These are phyloP conservation scores for Boletus edulis DNA, from an alignment of 768 basidiomycete species.

Conservation along the genomic window DNA sequence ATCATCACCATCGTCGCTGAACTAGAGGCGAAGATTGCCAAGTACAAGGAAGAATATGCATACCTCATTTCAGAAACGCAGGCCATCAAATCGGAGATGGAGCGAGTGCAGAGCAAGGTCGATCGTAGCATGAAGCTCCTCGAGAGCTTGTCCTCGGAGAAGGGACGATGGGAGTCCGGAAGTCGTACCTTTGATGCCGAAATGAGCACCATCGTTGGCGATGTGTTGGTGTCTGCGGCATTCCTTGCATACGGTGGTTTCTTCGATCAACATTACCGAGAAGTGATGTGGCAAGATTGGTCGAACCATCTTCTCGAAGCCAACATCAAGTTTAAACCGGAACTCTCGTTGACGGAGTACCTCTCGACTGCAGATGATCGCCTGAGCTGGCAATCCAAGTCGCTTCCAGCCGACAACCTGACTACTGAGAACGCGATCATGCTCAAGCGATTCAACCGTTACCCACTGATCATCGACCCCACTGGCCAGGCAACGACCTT, in stretches of 20 bases:
- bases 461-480: slow-evolving; percentile 96
- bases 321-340: slow-evolving; percentile 86
- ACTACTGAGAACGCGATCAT: slow-evolving; percentile 99
- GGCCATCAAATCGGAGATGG: slow-evolving; percentile 97
- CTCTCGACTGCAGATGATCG: slow-evolving; percentile 97
- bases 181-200: slow-evolving; percentile 95
- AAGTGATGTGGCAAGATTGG: slow-evolving; percentile 98
- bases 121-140: slow-evolving; percentile 95
- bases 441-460: slow-evolving; percentile 96
- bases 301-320: slow-evolving; percentile 84
- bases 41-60: slow-evolving; percentile 97
- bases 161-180: slow-evolving; percentile 90
- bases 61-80: slow-evolving; percentile 95
- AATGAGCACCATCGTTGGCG: slow-evolving; percentile 98
- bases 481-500: slow-evolving; percentile 96
- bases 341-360: slow-evolving; percentile 92
- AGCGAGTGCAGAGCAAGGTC: slow-evolving; percentile 94
- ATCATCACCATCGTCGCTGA: slow-evolving; percentile 92
- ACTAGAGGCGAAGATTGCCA: slow-evolving; percentile 87
- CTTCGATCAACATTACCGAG: slow-evolving; percentile 98
- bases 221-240: slow-evolving; percentile 91
- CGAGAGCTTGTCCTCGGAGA: slow-evolving; percentile 92
- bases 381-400: slow-evolving; percentile 92
- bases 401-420: slow-evolving; percentile 92
- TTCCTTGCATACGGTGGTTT: slow-evolving; percentile 97